A percentile compares a stretch with the other conserved stretches of the same genome.
phyloP scores from a whole-genome alignment of 108 stramenopile species.

The Nitzschia sp. region DNA sequence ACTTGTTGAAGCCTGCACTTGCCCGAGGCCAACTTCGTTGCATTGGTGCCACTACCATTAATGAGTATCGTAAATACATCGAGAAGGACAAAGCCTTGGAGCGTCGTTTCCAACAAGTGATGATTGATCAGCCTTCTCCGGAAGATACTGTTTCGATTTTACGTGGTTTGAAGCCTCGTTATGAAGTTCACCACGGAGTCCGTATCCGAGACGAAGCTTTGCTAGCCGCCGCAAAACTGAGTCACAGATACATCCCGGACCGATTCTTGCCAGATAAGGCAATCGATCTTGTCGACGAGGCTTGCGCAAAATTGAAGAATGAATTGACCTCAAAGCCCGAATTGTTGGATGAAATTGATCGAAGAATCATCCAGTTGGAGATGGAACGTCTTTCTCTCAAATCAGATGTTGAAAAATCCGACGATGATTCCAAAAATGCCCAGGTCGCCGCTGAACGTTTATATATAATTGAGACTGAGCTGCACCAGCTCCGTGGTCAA shows the following conservation, averaged over 20 bases:
- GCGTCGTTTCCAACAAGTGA: slow-evolving; percentile 98
- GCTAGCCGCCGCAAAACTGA: slow-evolving; percentile 94
- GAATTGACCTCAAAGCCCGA: slow-evolving; percentile 84
- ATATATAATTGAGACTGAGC: slow-evolving; percentile 62
- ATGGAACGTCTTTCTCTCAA: slow-evolving; percentile 92
- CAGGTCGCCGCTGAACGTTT: slow-evolving; percentile 62
- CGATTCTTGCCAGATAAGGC: slow-evolving; percentile 72
- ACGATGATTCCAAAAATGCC: slow-evolving; percentile 19
- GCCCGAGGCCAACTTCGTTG: slow-evolving; percentile 96
- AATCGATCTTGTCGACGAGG: slow-evolving; percentile 99
- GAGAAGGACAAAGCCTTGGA: slow-evolving; percentile 99
- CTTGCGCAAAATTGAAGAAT: slow-evolving; percentile 90
- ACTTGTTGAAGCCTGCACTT: slow-evolving; percentile 96
- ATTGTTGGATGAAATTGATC: slow-evolving; percentile 90
- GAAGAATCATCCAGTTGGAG: slow-evolving; percentile 93
- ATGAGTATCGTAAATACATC: slow-evolving; percentile 96
- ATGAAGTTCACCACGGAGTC: slow-evolving; percentile 97
- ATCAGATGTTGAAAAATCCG: slow-evolving; percentile 64
- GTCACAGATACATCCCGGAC: slow-evolving; percentile 96
- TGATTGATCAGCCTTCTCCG: slow-evolving; percentile 92
- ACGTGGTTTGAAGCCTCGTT: slow-evolving; percentile 94
- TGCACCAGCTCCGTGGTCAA: slow-evolving; percentile 65
- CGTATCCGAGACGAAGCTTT: slow-evolving; percentile 97
- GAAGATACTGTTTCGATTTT: slow-evolving; percentile 99
- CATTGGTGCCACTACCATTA: slow-evolving; percentile 97